Evolutionary conservation across 2,329 filamentous ascomycete genomes (phyloP), one percentile per base, ranked within the genome.

Genomic region (Chaetoscypha palmicola): DNA sequence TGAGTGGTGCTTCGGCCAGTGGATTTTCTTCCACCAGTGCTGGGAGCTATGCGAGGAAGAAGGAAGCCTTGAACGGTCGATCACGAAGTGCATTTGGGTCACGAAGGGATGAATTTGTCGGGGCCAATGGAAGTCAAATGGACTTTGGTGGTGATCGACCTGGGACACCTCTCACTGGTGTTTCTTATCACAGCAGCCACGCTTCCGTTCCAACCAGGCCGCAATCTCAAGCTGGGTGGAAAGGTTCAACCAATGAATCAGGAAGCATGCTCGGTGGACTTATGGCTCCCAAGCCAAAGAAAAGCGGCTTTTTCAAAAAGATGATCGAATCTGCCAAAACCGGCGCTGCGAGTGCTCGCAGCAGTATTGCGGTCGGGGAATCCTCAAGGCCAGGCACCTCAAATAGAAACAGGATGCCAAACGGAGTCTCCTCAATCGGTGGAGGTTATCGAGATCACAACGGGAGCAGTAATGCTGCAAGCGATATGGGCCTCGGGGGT

Each of bases 21-120:
- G 91, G 77, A 10, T 88, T 96, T 65, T 97, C 91, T 63, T 86
- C 89, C 39, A 97, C 92, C 12, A 97, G 92, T 65, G 92, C 92
- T 12, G 92, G 90, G 42, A 97, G 91, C 65, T 79, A 94, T 52
- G 90, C 89, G 22, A 79, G 90, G 49, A 85, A 86, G 58, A 83
- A 82, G 52, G 65, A 64, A 41, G 52, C 52, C 12, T 35, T 59
- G 58, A 65, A 72, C 59, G 65, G 53, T 61, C 64, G 81, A 49
- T 73, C 82, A 12, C 77, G 79, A 51, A 87, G 82, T 58, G 78
- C 79, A 2, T 65, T 86, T 52, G 81, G 77, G 31, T 72, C 75
- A 44, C 72, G 76, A 19, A 78, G 77, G 12, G 66, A 67, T 23
- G 57, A 53, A 12, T 60, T 59, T 37, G 32, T 53, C 30, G 48